Evolutionary conservation across 2,329 filamentous ascomycete species (phyloP), one percentile per base, ranked within the genome.

Genomic region (Cryphonectria carpinicola): DNA sequence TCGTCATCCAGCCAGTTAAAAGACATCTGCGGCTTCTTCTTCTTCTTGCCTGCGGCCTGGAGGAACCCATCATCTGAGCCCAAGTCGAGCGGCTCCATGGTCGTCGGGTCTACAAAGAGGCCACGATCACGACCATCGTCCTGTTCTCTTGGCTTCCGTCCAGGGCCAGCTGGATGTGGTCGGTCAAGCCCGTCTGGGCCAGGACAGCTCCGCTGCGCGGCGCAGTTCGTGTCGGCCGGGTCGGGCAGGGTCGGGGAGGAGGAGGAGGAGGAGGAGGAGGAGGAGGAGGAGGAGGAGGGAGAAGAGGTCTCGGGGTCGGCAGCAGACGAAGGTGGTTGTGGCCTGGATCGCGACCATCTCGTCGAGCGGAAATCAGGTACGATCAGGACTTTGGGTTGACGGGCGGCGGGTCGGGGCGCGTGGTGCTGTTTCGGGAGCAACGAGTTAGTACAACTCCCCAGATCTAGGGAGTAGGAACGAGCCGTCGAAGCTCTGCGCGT

Each of bases 31-130:
- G 80, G 83, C 73, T 84, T 84, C 73, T 84, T 84, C 79, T 91
- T 91, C 78, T 86, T 89, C 78, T 87, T 88, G 74, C 86, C 85
- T 2, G 81, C 84, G 52, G 83, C 84, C 76, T 90, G 85, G 66
- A 83, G 82, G 80, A 84, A 88, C 65, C 84, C 86, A 58, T 87
- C 82, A 67, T 85, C 80, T 37, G 84, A 87, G 32, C 82, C 82
- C 70, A 92, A 88, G 76, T 93, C 89, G 66, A 93, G 81, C 28
- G 81, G 76, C 54, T 80, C 78, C 74, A 81, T 79, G 52, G 78
- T 80, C 46, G n/a, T n/a, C n/a, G 84, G 85, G 73, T 88, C 84
- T 56, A 74, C 73, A 46, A 89, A 80, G 7, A 88, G 75, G 75
- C 79, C 78, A 72, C 80, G 75, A 37, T 76, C 76, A 65, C 71